Conservation (phyloP, 768 basidiomycete species). For the Boletellus emodensis region DNA sequence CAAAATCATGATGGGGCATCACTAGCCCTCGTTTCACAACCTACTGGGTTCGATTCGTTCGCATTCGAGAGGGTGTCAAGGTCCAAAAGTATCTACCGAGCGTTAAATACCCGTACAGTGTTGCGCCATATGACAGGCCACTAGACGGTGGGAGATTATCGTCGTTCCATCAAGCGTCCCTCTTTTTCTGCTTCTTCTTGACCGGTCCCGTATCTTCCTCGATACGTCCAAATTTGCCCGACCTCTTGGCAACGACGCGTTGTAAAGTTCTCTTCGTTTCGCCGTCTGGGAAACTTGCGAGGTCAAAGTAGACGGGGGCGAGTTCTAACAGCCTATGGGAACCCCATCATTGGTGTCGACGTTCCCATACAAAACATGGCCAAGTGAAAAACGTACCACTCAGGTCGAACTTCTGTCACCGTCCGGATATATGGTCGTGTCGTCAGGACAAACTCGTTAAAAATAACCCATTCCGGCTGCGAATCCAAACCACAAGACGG, state of each 20-base stretch:
- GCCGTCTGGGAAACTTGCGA: conserved; percentile 57
- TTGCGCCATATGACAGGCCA: too few relatives aligned
- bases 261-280: conserved; percentile 66
- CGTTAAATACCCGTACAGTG: too few relatives aligned
- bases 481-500: conserved; percentile 85
- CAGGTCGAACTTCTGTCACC: conserved; percentile 79
- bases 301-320: conserved; percentile 67
- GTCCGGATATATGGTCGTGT: conserved; percentile 87
- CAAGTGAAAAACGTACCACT: conserved; percentile 59
- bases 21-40: too few relatives aligned
- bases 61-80: too few relatives aligned
- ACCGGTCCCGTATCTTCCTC: conserved; percentile 5
- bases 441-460: conserved; percentile 94
- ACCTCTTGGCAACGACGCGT: conserved; percentile 49
- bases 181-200: conserved; percentile 20
- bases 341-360: not conserved
- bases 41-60: too few relatives aligned
- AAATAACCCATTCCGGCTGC: conserved; percentile 88
- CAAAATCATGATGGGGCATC: too few relatives aligned
- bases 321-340: conserved; percentile 56
- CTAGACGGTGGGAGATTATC: too few relatives aligned
- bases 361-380: not conserved
- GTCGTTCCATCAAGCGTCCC: not conserved
- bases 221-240: conserved; percentile 35
- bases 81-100: too few relatives aligned